These are phyloP conservation scores for Termitomyces sp. DNA, from an alignment of 768 basidiomycete genomes.

Conservation along the genomic window DNA sequence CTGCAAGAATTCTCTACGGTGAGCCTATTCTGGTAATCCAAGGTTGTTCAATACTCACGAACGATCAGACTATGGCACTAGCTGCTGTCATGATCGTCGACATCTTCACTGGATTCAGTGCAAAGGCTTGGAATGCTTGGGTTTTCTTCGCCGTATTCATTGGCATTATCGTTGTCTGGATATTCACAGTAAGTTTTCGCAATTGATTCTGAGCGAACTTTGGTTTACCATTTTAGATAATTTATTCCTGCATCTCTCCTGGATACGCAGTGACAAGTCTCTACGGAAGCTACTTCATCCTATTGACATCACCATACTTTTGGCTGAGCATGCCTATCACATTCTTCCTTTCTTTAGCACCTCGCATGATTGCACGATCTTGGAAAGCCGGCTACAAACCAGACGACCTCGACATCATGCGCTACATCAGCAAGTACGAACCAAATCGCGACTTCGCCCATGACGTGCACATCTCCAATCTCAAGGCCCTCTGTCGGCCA, in stretches of 20 bases:
- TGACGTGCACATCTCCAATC: slow-evolving; percentile 21
- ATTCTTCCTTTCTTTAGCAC: slow-evolving; percentile 66
- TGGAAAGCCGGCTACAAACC: slow-evolving; percentile 69
- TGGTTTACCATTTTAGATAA: slow-evolving; percentile 41
- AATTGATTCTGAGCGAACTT: not conserved
- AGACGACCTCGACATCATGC: slow-evolving; percentile 76
- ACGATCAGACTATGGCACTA: slow-evolving; percentile 73
- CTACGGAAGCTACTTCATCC: slow-evolving; percentile 70
- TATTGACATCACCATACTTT: slow-evolving; percentile 84
- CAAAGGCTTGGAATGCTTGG: slow-evolving; percentile 87
- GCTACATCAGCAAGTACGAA: slow-evolving; percentile 63
- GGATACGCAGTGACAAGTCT: slow-evolving; percentile 62
- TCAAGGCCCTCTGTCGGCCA: slow-evolving; percentile 14
- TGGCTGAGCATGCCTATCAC: slow-evolving; percentile 81
- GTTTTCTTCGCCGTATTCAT: slow-evolving; percentile 78
- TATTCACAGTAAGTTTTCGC: slow-evolving; percentile 61
- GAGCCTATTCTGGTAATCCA: slow-evolving; percentile 21
- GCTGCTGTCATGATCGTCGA: slow-evolving; percentile 74
- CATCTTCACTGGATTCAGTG: slow-evolving; percentile 85
- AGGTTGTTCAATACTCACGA: slow-evolving; percentile 1
- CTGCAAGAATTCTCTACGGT: slow-evolving; percentile 87
- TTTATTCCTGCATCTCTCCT: slow-evolving; percentile 80
- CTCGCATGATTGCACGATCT: slow-evolving; percentile 72
- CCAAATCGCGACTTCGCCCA: slow-evolving; percentile 55
- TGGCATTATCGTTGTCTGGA: slow-evolving; percentile 76